Evolutionary conservation across 2,329 filamentous ascomycete species (phyloP).

Genomic region (Aspergillus quadricinctus): DNA sequence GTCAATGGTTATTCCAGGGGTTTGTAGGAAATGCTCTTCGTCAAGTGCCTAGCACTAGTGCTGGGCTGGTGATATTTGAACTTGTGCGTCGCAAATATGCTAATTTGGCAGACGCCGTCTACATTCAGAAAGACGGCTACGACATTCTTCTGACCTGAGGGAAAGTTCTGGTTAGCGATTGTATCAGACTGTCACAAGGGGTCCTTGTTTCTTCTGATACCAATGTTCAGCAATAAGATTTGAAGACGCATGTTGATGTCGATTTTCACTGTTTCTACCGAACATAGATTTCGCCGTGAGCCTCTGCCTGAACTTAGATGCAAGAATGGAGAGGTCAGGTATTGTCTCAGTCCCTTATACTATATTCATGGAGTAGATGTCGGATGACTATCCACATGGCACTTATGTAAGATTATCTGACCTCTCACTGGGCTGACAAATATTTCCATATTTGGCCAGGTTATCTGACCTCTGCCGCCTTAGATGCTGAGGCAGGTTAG

Average conservation of each 20-base stretch:
- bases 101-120: conserved; percentile 48
- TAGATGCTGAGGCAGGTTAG: too few species aligned
- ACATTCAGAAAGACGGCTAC: conserved; percentile 57
- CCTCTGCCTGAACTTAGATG: background rate
- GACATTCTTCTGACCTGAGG: conserved; percentile 53
- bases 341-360: background rate
- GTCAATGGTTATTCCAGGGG: conserved; percentile 53
- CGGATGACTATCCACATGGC: background rate
- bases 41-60: conserved; percentile 61
- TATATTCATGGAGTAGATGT: background rate
- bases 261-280: background rate
- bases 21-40: conserved; percentile 55
- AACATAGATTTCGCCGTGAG: background rate
- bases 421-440: too few species aligned
- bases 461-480: too few species aligned
- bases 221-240: background rate
- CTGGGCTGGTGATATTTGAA: conserved; percentile 62
- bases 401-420: background rate
- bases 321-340: background rate
- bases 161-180: background rate
- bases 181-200: background rate
- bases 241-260: background rate
- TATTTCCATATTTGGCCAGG: too few species aligned
- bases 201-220: background rate
- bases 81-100: conserved; percentile 59